phyloP scores from a whole-genome alignment of 106 monocot species.

The Cymbidium sinense region DNA sequence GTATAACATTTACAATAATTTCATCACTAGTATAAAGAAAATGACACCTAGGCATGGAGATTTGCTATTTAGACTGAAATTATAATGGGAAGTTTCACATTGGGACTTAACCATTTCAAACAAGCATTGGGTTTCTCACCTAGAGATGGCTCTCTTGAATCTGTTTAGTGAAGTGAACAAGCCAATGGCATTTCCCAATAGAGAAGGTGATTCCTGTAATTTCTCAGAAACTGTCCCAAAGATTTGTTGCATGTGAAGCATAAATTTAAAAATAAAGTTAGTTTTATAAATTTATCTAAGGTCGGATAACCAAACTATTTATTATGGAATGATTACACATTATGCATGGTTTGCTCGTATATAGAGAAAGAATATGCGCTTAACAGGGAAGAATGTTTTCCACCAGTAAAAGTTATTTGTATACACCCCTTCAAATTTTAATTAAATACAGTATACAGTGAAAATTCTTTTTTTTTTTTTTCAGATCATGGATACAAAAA shows the following conservation, averaged over 20 bases:
- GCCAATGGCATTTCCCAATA: conserved; percentile 50
- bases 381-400: too few relatives aligned
- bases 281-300: not conserved
- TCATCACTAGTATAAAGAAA: too few relatives aligned
- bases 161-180: conserved; percentile 48
- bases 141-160: conserved; percentile 81
- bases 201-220: conserved; percentile 41
- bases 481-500: not conserved
- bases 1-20: too few relatives aligned
- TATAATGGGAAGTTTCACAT: not conserved
- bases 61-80: too few relatives aligned
- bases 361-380: not conserved
- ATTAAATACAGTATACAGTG: not conserved
- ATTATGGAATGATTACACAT: too few relatives aligned
- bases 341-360: too few relatives aligned
- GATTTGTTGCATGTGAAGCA: conserved; percentile 41
- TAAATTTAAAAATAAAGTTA: not conserved
- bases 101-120: not conserved
- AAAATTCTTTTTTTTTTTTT: too few relatives aligned
- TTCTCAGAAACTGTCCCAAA: conserved; percentile 52
- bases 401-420: too few relatives aligned
- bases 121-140: too few relatives aligned
- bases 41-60: too few relatives aligned
- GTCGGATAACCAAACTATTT: not conserved
- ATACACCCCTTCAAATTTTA: not conserved